Percentiles rank a stretch among this genome's conserved stretches.
These are phyloP conservation scores for Phyllosticta ampelicida DNA, from an alignment of 2,329 filamentous ascomycete genomes.

Conservation along the genomic window DNA sequence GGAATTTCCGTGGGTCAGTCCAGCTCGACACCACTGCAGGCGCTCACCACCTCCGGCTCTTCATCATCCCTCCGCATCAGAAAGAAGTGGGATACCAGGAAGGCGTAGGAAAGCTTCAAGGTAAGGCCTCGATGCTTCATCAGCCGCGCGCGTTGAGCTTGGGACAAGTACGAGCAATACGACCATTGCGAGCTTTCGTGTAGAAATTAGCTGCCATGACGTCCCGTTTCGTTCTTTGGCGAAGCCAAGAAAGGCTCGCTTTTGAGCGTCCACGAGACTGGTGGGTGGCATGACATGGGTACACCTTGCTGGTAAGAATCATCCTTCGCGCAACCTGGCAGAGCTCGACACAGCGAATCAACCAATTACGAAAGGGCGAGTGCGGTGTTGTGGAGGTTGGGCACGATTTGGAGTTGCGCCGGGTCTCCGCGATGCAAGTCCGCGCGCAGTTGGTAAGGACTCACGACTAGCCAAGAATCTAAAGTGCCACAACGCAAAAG, in stretches of 20 bases:
- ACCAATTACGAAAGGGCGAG: neutral
- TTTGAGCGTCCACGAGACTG: neutral
- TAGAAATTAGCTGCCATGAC: neutral
- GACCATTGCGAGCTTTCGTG: neutral
- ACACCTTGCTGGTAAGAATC: neutral
- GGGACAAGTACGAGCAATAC: neutral
- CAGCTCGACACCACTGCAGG: neutral
- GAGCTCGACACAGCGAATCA: neutral
- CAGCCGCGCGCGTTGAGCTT: neutral
- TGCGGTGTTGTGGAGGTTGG: neutral
- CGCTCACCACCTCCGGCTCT: neutral
- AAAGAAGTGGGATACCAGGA: neutral
- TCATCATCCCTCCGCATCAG: neutral
- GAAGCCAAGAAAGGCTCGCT: neutral
- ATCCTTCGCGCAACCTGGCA: neutral
- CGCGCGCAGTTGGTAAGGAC: neutral
- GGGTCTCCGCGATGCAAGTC: neutral
- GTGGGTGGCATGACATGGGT: neutral
- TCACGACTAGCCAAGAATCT: neutral
- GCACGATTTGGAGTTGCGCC: neutral
- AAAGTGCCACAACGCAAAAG: neutral
- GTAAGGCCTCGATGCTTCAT: neutral
- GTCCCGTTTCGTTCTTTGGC: neutral
- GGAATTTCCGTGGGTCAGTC: neutral
- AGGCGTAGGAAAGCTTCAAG: neutral